Evolutionary conservation across 1,139 yeast species (phyloP), one percentile per base, ranked within the genome.

Genomic region (Taphrina betulina): DNA sequence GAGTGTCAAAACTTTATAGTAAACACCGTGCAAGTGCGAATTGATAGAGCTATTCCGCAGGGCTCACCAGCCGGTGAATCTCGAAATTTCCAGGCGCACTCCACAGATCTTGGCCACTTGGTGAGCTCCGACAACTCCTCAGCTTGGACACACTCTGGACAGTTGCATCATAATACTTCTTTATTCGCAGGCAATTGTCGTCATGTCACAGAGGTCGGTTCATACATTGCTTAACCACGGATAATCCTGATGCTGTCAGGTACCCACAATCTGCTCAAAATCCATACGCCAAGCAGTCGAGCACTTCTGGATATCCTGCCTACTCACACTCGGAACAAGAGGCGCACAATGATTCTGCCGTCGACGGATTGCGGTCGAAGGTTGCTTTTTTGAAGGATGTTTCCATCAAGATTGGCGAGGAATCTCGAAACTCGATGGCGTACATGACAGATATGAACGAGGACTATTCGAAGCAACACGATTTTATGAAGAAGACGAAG

Each of bases 261-360:
- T 43, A 43, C 20, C 19, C 48, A 3, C 38, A 29, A 4, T 12
- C 38, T 10, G 33, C 40, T 7, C 38, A 19, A 10, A 50, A 50
- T n/a, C 46, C 54, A n/a, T 50, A 50, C 23, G 54, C 46, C 5
- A 41, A 35, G 8, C 16, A 23, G 12, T n/a, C 42, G n/a, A 16
- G 31, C 5, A 23, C 33, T 8, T 29, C 48, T 10, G 5, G 23
- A 1, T 43, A 43, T 22, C 48, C 48, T 7, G 46, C 40, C 16
- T 50, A 50, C 23, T 29, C 40, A 12, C 54, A 38, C 19, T 29
- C 54, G n/a, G 56, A 52, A 10, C 72, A 89, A 53, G 97, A 90
- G 67, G 78, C 89, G 12, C 96, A 90, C 67, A 84, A 84, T 64
- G 87, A 87, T 61, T 89, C 84, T 38, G 89, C 87, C 59, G 71